Percentiles rank a stretch among this genome's conserved stretches.
These are phyloP conservation scores for Trametes maxima DNA, from an alignment of 768 basidiomycete genomes.

Conservation along the genomic window DNA sequence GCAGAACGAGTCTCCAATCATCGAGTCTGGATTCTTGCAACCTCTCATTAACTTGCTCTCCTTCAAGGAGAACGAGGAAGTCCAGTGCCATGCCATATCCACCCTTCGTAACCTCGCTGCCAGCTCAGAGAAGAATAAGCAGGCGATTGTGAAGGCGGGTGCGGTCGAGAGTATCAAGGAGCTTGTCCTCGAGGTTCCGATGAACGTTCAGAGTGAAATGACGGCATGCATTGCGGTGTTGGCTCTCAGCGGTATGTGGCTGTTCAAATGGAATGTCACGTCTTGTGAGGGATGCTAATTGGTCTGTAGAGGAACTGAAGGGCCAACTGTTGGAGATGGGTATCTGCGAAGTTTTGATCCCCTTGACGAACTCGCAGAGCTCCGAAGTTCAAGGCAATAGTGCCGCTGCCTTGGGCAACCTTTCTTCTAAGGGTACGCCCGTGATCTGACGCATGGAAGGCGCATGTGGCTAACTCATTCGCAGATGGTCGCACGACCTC, in stretches of 20 bases:
- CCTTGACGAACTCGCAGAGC: constrained; percentile 92
- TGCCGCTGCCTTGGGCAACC: constrained; percentile 94
- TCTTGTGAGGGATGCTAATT: not conserved
- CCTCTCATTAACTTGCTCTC: constrained; percentile 94
- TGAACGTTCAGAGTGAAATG: constrained; percentile 99
- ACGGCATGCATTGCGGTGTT: constrained; percentile 97
- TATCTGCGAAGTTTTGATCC: constrained; percentile 96
- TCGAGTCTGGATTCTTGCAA: constrained; percentile 95
- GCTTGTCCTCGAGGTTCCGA: constrained; percentile 90
- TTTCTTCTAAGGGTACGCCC: constrained; percentile 88
- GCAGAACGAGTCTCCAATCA: constrained; percentile 97
- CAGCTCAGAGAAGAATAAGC: constrained; percentile 97
- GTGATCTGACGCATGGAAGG: not conserved
- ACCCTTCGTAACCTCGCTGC: constrained; percentile 96
- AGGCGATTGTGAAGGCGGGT: constrained; percentile 96
- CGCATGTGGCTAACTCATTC: not conserved
- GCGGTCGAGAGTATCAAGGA: constrained; percentile 97
- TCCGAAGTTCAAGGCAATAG: constrained; percentile 99
- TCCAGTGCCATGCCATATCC: constrained; percentile 98
- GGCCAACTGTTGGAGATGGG: constrained; percentile 97
- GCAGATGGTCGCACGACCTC: constrained; percentile 74
- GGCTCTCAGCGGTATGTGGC: constrained; percentile 82
- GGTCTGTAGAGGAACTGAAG: constrained; percentile 84
- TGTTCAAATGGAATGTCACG: not conserved
- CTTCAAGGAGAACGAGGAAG: constrained; percentile 99